Percentiles rank a stretch among this genome's conserved stretches.
These are phyloP conservation scores for Protomyces lactucae-debilis DNA, from an alignment of 1,139 yeast species.

Conservation along the genomic window DNA sequence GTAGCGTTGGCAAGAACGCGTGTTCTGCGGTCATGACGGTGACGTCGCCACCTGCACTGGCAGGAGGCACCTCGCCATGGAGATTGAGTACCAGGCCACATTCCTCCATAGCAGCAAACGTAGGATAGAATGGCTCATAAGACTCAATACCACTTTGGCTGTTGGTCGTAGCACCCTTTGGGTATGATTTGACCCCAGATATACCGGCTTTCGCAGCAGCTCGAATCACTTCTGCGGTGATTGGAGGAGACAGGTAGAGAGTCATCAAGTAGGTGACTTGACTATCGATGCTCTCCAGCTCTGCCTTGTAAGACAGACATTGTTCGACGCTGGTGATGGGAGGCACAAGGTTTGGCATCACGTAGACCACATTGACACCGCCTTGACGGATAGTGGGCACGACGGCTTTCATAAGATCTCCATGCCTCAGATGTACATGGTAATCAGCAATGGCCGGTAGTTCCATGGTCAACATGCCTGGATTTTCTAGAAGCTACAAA, in stretches of 20 bases:
- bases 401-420: slow-evolving; percentile 82
- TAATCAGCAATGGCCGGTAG: slow-evolving; percentile 67
- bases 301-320: slow-evolving; percentile 63
- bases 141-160: slow-evolving; percentile 89
- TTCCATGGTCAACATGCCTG: slow-evolving; percentile 1
- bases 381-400: slow-evolving; percentile 88
- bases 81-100: slow-evolving; percentile 72
- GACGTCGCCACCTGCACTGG: slow-evolving; percentile 47
- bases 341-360: slow-evolving; percentile 95
- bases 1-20: slow-evolving; percentile 83
- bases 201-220: slow-evolving; percentile 70
- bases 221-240: slow-evolving; percentile 78
- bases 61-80: slow-evolving; percentile 92
- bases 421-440: slow-evolving; percentile 95
- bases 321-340: slow-evolving; percentile 78
- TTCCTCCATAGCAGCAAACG: slow-evolving; percentile 80
- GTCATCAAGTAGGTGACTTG: slow-evolving; percentile 87
- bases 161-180: slow-evolving; percentile 98
- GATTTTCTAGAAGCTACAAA: too few relatives aligned
- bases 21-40: slow-evolving; percentile 94
- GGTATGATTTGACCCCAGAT: slow-evolving; percentile 82
- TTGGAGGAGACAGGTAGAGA: slow-evolving; percentile 66
- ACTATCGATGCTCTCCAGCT: slow-evolving; percentile 66
- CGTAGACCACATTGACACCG: slow-evolving; percentile 82
- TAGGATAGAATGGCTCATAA: slow-evolving; percentile 78